Evolutionary conservation across 2,329 filamentous ascomycete species (phyloP).

Genomic region (Gaeumannomyces sp.): DNA sequence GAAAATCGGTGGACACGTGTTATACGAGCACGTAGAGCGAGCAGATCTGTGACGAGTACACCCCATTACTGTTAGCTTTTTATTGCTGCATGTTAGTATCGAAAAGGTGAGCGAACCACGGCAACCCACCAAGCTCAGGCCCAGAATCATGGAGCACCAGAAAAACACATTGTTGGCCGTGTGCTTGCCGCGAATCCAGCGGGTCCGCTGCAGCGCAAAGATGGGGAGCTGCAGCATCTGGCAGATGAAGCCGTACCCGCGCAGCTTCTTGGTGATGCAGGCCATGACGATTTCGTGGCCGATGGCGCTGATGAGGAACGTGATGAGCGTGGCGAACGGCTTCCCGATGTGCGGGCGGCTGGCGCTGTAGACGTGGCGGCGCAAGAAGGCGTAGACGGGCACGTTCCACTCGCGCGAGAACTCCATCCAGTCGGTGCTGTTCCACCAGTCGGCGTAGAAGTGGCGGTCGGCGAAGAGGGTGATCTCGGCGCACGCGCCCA

Average conservation of each 20-base stretch:
- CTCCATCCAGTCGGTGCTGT: slow-evolving; percentile 84
- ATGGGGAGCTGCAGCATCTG: slow-evolving; percentile 98
- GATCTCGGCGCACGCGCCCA: slow-evolving; percentile 91
- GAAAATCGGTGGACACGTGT: no score
- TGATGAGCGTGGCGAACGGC: slow-evolving; percentile 75
- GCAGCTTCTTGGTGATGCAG: slow-evolving; percentile 93
- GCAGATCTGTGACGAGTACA: slow-evolving; percentile 35
- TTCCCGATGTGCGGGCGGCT: slow-evolving; percentile 71
- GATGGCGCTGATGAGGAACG: slow-evolving; percentile 82
- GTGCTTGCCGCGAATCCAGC: slow-evolving; percentile 65
- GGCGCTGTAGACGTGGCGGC: slow-evolving; percentile 87
- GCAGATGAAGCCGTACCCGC: slow-evolving; percentile 87
- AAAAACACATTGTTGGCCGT: slow-evolving; percentile 86
- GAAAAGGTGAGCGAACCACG: slow-evolving; percentile 11
- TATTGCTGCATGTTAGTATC: slow-evolving; percentile 12
- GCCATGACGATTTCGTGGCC: slow-evolving; percentile 96
- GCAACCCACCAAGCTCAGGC: slow-evolving; percentile 65
- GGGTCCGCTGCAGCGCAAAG: slow-evolving; percentile 80
- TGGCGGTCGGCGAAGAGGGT: slow-evolving; percentile 89
- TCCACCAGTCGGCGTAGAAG: slow-evolving; percentile 80
- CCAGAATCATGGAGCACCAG: slow-evolving; percentile 87
- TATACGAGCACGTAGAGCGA: slow-evolving; percentile 47
- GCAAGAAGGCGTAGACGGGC: slow-evolving; percentile 93
- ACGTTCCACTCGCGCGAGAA: slow-evolving; percentile 97
- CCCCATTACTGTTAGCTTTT: neutral